Conservation (phyloP, 345 rosid species). For the Salix udensis region DNA sequence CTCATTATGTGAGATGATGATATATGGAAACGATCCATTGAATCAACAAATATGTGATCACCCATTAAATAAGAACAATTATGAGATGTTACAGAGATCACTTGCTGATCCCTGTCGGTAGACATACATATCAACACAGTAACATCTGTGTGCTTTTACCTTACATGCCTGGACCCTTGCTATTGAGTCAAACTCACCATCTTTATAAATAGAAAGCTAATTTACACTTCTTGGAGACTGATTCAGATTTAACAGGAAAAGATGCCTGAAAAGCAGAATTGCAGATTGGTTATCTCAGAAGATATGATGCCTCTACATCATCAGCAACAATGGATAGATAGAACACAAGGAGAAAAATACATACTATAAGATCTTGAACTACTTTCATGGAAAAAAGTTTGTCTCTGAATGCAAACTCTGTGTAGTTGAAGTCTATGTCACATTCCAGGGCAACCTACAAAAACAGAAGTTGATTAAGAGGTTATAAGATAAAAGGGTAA, state of each 20-base stretch:
- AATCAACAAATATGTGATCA: background rate
- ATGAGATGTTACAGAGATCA: background rate
- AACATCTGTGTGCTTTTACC: background rate
- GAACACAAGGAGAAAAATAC: constrained; percentile 2
- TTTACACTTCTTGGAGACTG: constrained; percentile 29
- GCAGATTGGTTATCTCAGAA: background rate
- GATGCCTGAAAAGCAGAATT: constrained; percentile 11
- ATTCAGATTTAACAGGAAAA: constrained; percentile 4
- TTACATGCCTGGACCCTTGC: background rate
- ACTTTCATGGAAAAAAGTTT: constrained; percentile 5
- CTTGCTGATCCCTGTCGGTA: background rate
- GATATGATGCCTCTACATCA: background rate
- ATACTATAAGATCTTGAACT: constrained; percentile 22
- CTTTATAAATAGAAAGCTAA: constrained; percentile 23
- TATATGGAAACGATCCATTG: background rate
- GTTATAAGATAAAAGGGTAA: background rate
- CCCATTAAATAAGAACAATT: background rate
- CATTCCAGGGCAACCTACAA: constrained; percentile 33
- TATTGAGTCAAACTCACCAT: background rate
- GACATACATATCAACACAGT: background rate
- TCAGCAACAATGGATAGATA: background rate
- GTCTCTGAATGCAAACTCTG: constrained; percentile 19
- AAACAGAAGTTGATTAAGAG: background rate
- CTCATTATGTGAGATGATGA: background rate
- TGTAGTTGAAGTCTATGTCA: constrained; percentile 12